These are phyloP conservation scores for Spencermartinsiella ligniputridi DNA, from an alignment of 1,139 yeast genomes.

Conservation along the genomic window DNA sequence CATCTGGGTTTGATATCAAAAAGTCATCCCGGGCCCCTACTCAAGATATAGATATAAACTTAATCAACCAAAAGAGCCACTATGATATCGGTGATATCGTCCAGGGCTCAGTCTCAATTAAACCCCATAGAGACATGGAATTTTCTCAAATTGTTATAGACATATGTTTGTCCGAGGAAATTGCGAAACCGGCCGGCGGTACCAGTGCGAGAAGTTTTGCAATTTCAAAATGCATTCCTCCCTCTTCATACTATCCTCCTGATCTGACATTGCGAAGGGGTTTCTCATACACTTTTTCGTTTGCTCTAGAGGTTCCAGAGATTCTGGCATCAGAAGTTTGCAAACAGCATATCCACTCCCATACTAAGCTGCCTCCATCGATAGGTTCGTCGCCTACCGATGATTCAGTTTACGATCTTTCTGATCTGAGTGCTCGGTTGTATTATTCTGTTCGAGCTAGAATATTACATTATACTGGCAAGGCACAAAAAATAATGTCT, in stretches of 20 bases:
- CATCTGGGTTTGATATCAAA: neutral
- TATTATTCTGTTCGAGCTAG: neutral
- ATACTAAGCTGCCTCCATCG: conserved; percentile 7
- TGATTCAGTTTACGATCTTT: neutral
- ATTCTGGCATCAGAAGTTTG: conserved; percentile 11
- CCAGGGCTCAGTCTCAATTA: neutral
- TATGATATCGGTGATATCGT: neutral
- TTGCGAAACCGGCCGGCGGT: neutral
- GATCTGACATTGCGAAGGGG: conserved; percentile 18
- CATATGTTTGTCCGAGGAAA: neutral
- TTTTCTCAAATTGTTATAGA: neutral
- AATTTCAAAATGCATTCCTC: neutral
- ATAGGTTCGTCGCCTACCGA: conserved; percentile 4
- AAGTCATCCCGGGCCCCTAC: neutral
- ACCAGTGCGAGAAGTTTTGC: neutral
- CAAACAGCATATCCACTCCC: conserved; percentile 8
- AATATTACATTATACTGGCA: neutral
- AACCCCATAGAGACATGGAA: neutral
- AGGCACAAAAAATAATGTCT: neutral
- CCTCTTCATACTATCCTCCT: conserved; percentile 12
- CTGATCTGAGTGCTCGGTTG: neutral
- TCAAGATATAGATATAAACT: neutral
- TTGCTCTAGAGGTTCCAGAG: conserved; percentile 19
- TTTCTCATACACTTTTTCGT: conserved; percentile 16
- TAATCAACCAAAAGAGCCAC: neutral